Conservation (phyloP, 768 basidiomycete species). For the Mycena galopus region DNA sequence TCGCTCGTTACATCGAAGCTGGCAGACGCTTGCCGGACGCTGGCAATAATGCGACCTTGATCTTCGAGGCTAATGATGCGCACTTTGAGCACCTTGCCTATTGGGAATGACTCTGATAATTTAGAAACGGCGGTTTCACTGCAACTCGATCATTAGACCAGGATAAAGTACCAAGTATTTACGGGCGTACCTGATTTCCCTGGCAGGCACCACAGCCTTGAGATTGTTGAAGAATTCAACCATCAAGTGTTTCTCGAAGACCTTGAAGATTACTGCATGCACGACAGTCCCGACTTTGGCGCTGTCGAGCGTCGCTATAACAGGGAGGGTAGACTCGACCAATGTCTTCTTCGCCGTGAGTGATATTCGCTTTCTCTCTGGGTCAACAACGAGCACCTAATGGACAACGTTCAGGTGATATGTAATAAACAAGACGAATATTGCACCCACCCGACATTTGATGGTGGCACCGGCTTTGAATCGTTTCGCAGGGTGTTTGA, state of each 20-base stretch:
- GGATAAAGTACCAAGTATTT: background rate
- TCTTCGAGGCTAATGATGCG: constrained; percentile 80
- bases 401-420: constrained; percentile 2
- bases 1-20: constrained; percentile 66
- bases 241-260: constrained; percentile 83
- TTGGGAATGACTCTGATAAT: constrained; percentile 72
- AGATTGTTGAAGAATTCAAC: constrained; percentile 94
- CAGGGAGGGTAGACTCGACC: constrained; percentile 81
- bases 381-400: constrained; percentile 87
- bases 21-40: constrained; percentile 83
- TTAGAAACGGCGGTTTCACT: constrained; percentile 78
- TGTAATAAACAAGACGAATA: constrained; percentile 14
- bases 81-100: constrained; percentile 89
- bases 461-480: constrained; percentile 88
- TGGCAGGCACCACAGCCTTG: constrained; percentile 83
- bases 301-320: constrained; percentile 75
- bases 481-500: constrained; percentile 92
- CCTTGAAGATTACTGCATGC: constrained; percentile 86
- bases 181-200: constrained; percentile 80
- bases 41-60: constrained; percentile 79
- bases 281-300: constrained; percentile 78
- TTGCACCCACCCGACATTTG: constrained; percentile 83
- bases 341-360: constrained; percentile 94
- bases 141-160: constrained; percentile 21
- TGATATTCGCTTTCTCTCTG: constrained; percentile 82